Percentiles rank a stretch among this genome's conserved stretches.
These are phyloP conservation scores for Pichia sp. DNA, from an alignment of 1,139 yeast genomes.

Conservation along the genomic window DNA sequence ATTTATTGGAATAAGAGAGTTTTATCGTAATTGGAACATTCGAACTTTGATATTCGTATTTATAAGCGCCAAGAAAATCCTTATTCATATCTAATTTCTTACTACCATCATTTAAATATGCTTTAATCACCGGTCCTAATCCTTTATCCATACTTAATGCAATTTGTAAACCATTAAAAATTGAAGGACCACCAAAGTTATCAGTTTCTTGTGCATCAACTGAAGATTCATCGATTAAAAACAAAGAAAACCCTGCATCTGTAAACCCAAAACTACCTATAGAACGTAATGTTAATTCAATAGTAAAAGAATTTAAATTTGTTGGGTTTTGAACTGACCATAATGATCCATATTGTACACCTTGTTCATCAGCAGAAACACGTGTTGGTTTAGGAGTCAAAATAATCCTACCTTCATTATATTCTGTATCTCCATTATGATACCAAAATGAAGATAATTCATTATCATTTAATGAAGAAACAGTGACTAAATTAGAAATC, in stretches of 20 bases:
- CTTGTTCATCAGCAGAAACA: conserved; percentile 17
- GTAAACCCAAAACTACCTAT: conserved; percentile 41
- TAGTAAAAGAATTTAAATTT: conserved; percentile 44
- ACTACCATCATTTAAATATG: conserved; percentile 54
- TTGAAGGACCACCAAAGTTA: conserved; percentile 44
- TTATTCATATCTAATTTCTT: conserved; percentile 28
- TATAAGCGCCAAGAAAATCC: conserved; percentile 28
- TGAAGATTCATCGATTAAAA: conserved; percentile 35
- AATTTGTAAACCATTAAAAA: conserved; percentile 55
- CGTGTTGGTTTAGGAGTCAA: conserved; percentile 37
- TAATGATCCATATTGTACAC: conserved; percentile 38
- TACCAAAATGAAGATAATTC: conserved; percentile 33
- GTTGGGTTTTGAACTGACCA: conserved; percentile 38
- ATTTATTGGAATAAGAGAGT: conserved; percentile 44
- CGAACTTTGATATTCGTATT: conserved; percentile 49
- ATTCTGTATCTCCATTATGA: conserved; percentile 29
- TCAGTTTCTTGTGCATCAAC: conserved; percentile 12
- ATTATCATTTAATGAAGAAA: conserved; percentile 22
- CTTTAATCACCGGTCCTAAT: conserved; percentile 45
- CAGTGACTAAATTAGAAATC: conserved; percentile 33
- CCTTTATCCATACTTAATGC: conserved; percentile 23
- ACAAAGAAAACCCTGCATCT: conserved; percentile 47
- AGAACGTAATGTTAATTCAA: conserved; percentile 58
- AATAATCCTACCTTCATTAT: conserved; percentile 39
- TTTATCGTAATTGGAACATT: conserved; percentile 66